Conservation (phyloP, 2,329 filamentous ascomycete genomes). For the Dactylellina parvicollis region DNA sequence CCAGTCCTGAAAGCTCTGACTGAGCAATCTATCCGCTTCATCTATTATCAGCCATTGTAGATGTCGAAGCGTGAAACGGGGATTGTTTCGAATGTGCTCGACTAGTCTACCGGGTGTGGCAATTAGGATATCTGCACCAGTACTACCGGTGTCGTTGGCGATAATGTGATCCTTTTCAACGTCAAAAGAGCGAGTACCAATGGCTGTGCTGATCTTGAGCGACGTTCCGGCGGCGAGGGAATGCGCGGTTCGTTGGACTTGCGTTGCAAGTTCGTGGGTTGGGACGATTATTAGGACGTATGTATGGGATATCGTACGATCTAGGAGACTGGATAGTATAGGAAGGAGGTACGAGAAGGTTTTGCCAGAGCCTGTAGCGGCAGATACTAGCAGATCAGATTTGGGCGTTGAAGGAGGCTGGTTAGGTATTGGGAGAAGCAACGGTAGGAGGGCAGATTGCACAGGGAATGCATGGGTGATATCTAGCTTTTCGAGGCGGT, state of each 20-base stretch:
- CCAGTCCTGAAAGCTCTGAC: conserved; percentile 94
- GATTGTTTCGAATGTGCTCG: conserved; percentile 85
- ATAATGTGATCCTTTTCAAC: conserved; percentile 72
- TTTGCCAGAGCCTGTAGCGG: conserved; percentile 94
- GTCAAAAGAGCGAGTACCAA: conserved; percentile 80
- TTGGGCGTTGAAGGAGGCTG: conserved; percentile 61
- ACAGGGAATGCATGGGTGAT: conserved; percentile 79
- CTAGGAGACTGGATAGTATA: conserved; percentile 78
- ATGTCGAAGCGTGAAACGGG: conserved; percentile 79
- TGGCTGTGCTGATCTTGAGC: conserved; percentile 80
- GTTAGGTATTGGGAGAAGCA: conserved; percentile 69
- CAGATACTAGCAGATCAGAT: conserved; percentile 87
- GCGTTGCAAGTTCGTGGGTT: conserved; percentile 86
- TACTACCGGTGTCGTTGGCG: conserved; percentile 63
- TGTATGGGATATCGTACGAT: conserved; percentile 72
- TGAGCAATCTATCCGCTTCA: conserved; percentile 89
- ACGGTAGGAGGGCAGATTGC: conserved; percentile 80
- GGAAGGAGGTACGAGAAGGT: conserved; percentile 91
- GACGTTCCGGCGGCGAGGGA: conserved; percentile 76
- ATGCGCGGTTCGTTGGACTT: conserved; percentile 82
- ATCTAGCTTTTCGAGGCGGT: conserved; percentile 71
- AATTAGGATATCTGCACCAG: conserved; percentile 82
- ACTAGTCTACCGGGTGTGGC: conserved; percentile 92
- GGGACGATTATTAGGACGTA: conserved; percentile 87
- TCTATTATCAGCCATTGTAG: conserved; percentile 91